Evolutionary conservation across 2,329 filamentous ascomycete genomes (phyloP), one percentile per base, ranked within the genome.

Genomic region (Nemania sp.): DNA sequence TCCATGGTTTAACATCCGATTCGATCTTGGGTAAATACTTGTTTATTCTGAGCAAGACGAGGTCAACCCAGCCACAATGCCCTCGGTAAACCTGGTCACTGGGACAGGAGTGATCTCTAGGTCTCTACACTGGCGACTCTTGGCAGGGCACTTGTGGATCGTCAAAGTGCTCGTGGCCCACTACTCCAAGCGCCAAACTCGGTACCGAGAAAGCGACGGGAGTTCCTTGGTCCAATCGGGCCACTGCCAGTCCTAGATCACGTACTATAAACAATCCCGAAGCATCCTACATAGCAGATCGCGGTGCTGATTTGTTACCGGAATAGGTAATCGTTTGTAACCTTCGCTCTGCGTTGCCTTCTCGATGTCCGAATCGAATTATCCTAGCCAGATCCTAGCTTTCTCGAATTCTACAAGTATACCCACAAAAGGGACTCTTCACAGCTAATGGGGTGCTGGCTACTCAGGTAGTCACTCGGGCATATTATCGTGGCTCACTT

Each of bases 171-270:
- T 13, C 20, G 6, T 32, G 22, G 24, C 38, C 52, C 15, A 27
- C 43, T 57, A 35, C 47, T 49, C 57, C 38, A 52, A 64, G 66
- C 55, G 55, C 67, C 64, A 69, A 69, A 60, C 43, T 64, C 63
- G 51, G 59, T 55, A 64, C 55, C 51, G 26, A 57, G 59, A 41
- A 35, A 49, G 47, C 52, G 22, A 63, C 63, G 56, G 24, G 15
- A 38, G 0, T 22, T 41, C 38, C 15, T 59, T 29, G 29, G 32
- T 64, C 64, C 67, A 69, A 69, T 69, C 67, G 64, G 67, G 64
- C 64, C 63, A 61, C 59, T 66, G 43, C 63, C 63, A 60, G 55
- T 55, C 67, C 53, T 38, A 41, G 52, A 62, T 59, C 54, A 61
- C 41, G 27, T 56, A 29, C 13, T 35, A 35, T 35, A 35, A 35